These are phyloP conservation scores for Pholiota microspora DNA, from an alignment of 768 basidiomycete species.

Conservation along the genomic window DNA sequence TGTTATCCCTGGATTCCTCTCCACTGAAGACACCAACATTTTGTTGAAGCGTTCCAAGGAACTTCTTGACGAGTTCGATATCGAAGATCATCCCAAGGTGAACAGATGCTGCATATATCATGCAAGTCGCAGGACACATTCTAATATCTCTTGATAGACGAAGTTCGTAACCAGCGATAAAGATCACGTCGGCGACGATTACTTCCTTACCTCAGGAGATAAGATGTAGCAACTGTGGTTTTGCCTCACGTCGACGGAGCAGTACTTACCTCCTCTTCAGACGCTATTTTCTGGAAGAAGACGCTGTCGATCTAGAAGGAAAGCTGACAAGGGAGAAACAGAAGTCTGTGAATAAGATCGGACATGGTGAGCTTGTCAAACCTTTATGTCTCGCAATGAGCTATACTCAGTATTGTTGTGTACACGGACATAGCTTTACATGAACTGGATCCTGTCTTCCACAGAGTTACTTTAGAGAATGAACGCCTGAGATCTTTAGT, in stretches of 20 bases:
- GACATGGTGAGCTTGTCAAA: constrained; percentile 59
- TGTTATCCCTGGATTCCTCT: constrained; percentile 71
- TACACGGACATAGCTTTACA: constrained; percentile 61
- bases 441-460: constrained; percentile 79
- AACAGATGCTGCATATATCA: constrained; percentile 22
- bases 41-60: constrained; percentile 72
- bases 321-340: constrained; percentile 70
- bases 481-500: constrained; percentile 66
- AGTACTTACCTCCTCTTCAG: constrained; percentile 23
- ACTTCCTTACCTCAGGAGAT: constrained; percentile 89
- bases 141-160: constrained; percentile 49
- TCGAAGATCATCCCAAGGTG: constrained; percentile 81
- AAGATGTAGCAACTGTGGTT: constrained; percentile 57
- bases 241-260: background rate
- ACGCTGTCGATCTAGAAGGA: constrained; percentile 68
- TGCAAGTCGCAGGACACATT: background rate
- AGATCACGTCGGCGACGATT: constrained; percentile 86
- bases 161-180: constrained; percentile 83
- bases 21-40: constrained; percentile 48
- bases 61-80: constrained; percentile 74
- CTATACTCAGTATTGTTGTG: background rate
- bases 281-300: constrained; percentile 91
- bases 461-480: constrained; percentile 79
- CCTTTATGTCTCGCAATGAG: background rate
- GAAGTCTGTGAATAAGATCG: constrained; percentile 92